These are phyloP conservation scores for Rubia balearica DNA, from an alignment of 305 asterid species.

Conservation along the genomic window DNA sequence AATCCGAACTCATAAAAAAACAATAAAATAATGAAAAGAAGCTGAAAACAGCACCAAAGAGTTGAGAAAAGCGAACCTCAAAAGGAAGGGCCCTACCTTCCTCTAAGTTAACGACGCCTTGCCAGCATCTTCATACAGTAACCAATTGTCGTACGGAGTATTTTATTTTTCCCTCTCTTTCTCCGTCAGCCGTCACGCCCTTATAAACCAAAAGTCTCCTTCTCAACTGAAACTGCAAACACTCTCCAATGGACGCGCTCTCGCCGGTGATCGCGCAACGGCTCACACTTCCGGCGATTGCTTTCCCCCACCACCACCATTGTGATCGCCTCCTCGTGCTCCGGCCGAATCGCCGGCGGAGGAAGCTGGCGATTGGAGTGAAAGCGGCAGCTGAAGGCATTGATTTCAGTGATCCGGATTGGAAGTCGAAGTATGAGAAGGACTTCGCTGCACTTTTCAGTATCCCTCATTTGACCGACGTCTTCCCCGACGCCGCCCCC, in stretches of 20 bases:
- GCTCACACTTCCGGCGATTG: conserved; percentile 21
- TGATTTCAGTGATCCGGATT: conserved; percentile 59
- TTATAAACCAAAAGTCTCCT: not conserved
- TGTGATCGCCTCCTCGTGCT: conserved; percentile 20
- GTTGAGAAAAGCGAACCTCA: not conserved
- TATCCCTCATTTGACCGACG: conserved; percentile 59
- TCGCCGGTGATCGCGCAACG: conserved; percentile 52
- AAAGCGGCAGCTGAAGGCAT: conserved; percentile 19
- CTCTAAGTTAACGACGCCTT: conserved; percentile 1
- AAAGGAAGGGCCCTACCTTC: not conserved
- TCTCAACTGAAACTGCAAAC: not conserved
- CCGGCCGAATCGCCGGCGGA: conserved; percentile 18
- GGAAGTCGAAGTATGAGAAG: conserved; percentile 53
- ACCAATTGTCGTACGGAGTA: not conserved
- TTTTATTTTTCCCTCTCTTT: conserved; percentile 29
- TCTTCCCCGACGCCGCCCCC: conserved; percentile 41
- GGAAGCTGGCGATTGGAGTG: conserved; percentile 22
- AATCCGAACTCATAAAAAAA: not conserved
- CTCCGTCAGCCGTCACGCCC: conserved; percentile 57
- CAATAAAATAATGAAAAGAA: not conserved
- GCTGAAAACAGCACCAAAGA: conserved; percentile 2
- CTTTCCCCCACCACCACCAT: conserved; percentile 3
- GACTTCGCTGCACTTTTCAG: conserved; percentile 64
- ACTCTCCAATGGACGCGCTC: conserved; percentile 37
- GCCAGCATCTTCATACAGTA: conserved; percentile 1